Base-by-base conservation (phyloP, 1,284 basidiomycete species). In the Sphagnurus paluster region DNA sequence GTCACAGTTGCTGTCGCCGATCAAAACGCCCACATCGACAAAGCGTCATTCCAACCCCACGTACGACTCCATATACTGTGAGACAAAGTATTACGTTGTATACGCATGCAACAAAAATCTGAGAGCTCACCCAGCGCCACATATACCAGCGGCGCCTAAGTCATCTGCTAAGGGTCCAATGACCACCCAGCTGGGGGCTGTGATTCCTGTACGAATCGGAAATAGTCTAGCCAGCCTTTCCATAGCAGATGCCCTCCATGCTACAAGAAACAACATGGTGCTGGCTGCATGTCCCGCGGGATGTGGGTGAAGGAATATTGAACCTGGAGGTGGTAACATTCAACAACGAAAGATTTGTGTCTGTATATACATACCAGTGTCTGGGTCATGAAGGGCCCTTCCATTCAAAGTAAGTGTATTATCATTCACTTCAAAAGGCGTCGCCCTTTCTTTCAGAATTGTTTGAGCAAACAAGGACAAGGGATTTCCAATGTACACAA, bases 191-290 rank as follows among this genome's bases (percentile, higher is more conserved):
- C 90, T 87, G 1, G 90, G 88, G 1, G 77, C 69, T 7, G 79
- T 63, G 5, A 92, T 71, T 3, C 89, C 90, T 0, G 90, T 93
- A 9, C 91, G 79, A 17, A 88, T 77, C 1, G 91, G 90, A 55
- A 93, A 85, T n/a, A 92, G 67, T 25, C 86, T 75, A 1, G 76
- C 63, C 0, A 76, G 79, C 39, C 80, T 72, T 61, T 92, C 90
- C 3, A 90, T 65, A 1, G 82, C 1, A 59, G 53, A 0, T 57
- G 53, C 52, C 83, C 81, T 5, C 77, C 75, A n/a, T 4, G 79
- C 80, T 6, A 83, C 67, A 16, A 92, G 65, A 50, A 91, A 76
- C 4, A 88, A 62, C 48, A 80, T 68, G 3, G 76, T 58, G 0
- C 68, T 67, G 0, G 54, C 54, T 1, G 56, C 11, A 23, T 65